phyloP scores from a whole-genome alignment of 495 filamentous ascomycete genomes.

The Penicillium pulvis region DNA sequence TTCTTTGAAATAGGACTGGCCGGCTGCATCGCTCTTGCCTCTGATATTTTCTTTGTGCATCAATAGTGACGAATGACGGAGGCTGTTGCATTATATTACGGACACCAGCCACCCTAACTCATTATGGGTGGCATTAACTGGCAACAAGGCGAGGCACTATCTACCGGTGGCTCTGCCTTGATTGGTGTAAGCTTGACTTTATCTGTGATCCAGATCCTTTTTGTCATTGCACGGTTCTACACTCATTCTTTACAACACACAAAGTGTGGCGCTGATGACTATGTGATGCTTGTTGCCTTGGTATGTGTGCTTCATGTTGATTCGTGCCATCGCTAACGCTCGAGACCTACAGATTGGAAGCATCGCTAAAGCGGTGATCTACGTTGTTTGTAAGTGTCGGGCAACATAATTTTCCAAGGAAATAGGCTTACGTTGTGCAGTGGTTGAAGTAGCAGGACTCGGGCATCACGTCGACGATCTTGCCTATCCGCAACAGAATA shows the following conservation, averaged over 20 bases:
- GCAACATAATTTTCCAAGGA: neutral
- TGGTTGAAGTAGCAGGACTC: conserved; percentile 13
- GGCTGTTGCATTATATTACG: neutral
- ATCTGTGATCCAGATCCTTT: conserved; percentile 16
- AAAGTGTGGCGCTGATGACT: conserved; percentile 12
- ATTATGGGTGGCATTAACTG: conserved; percentile 11
- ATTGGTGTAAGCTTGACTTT: conserved; percentile 8
- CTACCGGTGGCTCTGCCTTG: conserved; percentile 4
- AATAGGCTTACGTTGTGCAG: conserved; percentile 2
- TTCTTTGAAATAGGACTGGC: neutral
- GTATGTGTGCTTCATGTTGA: neutral
- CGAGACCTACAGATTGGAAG: conserved; percentile 12
- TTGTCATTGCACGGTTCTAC: conserved; percentile 16
- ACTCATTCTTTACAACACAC: conserved; percentile 13
- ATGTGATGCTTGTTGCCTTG: conserved; percentile 18
- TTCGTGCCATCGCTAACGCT: neutral
- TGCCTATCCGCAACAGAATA: neutral
- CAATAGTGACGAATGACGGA: conserved; percentile 4
- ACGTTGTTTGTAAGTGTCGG: conserved; percentile 16
- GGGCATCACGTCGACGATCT: conserved; percentile 11
- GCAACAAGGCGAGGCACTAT: neutral
- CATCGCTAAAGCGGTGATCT: conserved; percentile 13
- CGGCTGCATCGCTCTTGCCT: neutral
- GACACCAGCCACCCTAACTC: neutral
- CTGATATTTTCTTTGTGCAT: neutral